Percentiles rank a stretch among this genome's conserved stretches.
phyloP scores from a whole-genome alignment of 441 rosid species.

The Raphanus hybrid region DNA sequence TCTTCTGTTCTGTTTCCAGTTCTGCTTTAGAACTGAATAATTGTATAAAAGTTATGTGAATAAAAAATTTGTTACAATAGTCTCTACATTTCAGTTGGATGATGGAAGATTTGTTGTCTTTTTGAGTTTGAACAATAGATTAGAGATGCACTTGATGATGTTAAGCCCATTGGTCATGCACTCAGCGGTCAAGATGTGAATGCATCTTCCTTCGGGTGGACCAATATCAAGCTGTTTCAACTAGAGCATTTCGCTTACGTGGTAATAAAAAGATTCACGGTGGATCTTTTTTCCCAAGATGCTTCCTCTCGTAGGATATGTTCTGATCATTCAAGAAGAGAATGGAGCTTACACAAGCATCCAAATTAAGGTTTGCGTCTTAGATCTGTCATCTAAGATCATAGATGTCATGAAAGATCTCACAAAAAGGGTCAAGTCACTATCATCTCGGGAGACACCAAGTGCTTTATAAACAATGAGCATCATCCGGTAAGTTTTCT shows the following conservation, averaged over 20 bases:
- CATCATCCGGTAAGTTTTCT: slow-evolving; percentile 30
- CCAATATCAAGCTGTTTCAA: slow-evolving; percentile 87
- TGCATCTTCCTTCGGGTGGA: slow-evolving; percentile 92
- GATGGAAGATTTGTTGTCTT: neutral
- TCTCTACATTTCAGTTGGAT: neutral
- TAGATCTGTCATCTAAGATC: too few species aligned
- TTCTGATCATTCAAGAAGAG: slow-evolving; percentile 38
- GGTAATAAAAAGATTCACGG: slow-evolving; percentile 61
- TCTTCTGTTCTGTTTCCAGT: slow-evolving; percentile 16
- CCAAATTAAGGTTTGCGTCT: too few species aligned
- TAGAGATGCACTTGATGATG: slow-evolving; percentile 46
- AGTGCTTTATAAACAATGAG: slow-evolving; percentile 32
- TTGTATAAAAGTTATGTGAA: slow-evolving; percentile 23
- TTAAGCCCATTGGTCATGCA: too few species aligned
- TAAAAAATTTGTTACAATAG: neutral
- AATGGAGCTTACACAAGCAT: neutral
- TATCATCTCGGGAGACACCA: slow-evolving; percentile 49
- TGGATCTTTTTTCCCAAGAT: slow-evolving; percentile 73
- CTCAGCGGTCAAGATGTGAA: slow-evolving; percentile 48
- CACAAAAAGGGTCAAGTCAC: slow-evolving; percentile 60
- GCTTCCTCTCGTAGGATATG: slow-evolving; percentile 61
- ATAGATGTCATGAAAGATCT: slow-evolving; percentile 73
- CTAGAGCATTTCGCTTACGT: slow-evolving; percentile 81
- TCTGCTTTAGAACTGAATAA: slow-evolving; percentile 19
- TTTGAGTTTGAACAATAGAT: slow-evolving; percentile 49